A percentile compares a stretch with the other conserved stretches of the same genome.
Conservation (phyloP, 805 yeast genomes). For the Ogataea minuta region DNA sequence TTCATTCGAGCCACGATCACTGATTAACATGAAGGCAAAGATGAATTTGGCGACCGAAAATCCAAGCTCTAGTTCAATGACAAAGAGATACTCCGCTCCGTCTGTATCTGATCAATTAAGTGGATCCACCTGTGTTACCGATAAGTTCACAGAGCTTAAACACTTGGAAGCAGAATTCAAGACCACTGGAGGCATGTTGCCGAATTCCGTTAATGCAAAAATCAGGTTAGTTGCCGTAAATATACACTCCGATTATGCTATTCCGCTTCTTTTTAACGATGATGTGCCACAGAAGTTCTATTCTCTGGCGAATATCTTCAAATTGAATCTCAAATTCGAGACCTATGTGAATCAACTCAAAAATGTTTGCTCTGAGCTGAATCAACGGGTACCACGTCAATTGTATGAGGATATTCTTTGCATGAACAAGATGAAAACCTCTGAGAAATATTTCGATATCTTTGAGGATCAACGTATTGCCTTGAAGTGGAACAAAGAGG, state of each 20-base stretch:
- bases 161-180: constrained; percentile 8
- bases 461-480: constrained; percentile 8
- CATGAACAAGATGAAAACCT: constrained; percentile 17
- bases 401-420: constrained; percentile 32
- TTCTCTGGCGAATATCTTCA: background rate
- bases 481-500: constrained; percentile 9
- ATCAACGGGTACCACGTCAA: constrained; percentile 7
- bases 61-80: no score
- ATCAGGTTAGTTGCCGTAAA: constrained; percentile 11
- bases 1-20: no score
- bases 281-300: constrained; percentile 22
- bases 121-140: no score
- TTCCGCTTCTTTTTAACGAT: constrained; percentile 41
- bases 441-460: constrained; percentile 9
- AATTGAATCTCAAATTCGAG: constrained; percentile 10
- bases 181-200: constrained; percentile 9
- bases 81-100: no score
- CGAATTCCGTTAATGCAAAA: constrained; percentile 6
- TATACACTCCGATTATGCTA: constrained; percentile 16
- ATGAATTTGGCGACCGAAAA: no score
- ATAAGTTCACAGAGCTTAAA: background rate
- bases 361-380: constrained; percentile 1
- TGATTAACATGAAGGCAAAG: no score
- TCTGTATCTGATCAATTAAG: no score
- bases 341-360: constrained; percentile 3